Percentiles rank a stretch among this genome's conserved stretches.
phyloP scores from a whole-genome alignment of 768 basidiomycete species.

The Nidula microcarpa region DNA sequence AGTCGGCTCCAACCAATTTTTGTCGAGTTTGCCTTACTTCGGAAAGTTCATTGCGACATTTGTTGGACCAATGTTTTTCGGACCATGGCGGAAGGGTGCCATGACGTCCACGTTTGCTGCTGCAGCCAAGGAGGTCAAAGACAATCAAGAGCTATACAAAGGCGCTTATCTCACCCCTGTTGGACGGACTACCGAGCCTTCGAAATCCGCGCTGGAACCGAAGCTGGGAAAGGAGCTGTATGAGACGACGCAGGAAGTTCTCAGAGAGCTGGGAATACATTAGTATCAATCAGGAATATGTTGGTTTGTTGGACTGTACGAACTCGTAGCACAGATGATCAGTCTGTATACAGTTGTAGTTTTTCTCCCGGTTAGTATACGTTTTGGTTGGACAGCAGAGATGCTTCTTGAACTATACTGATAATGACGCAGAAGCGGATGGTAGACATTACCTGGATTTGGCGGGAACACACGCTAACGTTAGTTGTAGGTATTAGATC shows the following conservation, averaged over 20 bases:
- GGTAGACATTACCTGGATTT: too few relatives aligned
- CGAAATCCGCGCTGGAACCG: conserved; percentile 20
- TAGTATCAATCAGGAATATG: too few relatives aligned
- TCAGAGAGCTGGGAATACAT: conserved; percentile 14
- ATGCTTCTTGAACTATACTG: too few relatives aligned
- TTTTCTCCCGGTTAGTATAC: too few relatives aligned
- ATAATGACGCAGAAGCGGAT: too few relatives aligned
- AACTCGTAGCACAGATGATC: too few relatives aligned
- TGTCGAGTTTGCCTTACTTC: conserved; percentile 4
- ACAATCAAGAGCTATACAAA: conserved; percentile 25
- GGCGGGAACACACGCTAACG: too few relatives aligned
- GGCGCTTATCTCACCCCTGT: conserved; percentile 34
- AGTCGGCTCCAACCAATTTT: conserved; percentile 7
- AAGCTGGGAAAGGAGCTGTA: conserved; percentile 35
- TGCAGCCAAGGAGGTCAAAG: conserved; percentile 27
- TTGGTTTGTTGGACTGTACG: too few relatives aligned
- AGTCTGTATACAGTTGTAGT: too few relatives aligned
- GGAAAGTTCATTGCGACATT: neutral
- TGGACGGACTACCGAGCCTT: conserved; percentile 20
- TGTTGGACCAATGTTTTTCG: conserved; percentile 1
- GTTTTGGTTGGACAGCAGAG: too few relatives aligned
- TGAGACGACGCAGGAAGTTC: conserved; percentile 27
- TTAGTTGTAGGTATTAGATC: too few relatives aligned
- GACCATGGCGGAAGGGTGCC: conserved; percentile 21
- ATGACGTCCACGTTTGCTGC: conserved; percentile 36